A percentile compares a stretch with the other conserved stretches of the same genome.
Conservation (phyloP, 2,329 filamentous ascomycete species). For the Huntiella omanensis region DNA sequence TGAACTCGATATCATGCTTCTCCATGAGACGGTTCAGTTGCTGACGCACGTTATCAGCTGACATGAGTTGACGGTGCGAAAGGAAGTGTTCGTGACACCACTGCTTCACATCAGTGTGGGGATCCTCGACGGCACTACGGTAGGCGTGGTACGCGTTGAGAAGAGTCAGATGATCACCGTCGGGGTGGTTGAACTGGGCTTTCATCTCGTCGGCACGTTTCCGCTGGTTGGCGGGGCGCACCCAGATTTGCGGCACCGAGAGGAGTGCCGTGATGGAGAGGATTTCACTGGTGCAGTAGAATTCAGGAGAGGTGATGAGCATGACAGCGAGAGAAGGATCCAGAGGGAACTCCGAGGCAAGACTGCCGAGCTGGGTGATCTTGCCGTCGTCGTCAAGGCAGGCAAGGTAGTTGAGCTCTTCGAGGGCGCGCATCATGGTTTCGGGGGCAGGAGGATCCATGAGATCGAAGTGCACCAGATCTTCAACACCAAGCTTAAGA, state of each 20-base stretch:
- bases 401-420: slow-evolving; percentile 93
- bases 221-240: slow-evolving; percentile 65
- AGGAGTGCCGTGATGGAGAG: slow-evolving; percentile 85
- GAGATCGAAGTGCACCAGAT: slow-evolving; percentile 93
- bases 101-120: slow-evolving; percentile 50
- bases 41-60: slow-evolving; percentile 80
- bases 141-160: slow-evolving; percentile 97
- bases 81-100: slow-evolving; percentile 98
- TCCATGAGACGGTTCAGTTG: slow-evolving; percentile 97
- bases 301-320: slow-evolving; percentile 93
- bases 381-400: slow-evolving; percentile 94
- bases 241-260: slow-evolving; percentile 85
- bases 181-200: slow-evolving; percentile 71
- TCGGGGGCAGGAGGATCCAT: slow-evolving; percentile 98
- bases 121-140: slow-evolving; percentile 48
- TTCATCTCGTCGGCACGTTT: slow-evolving; percentile 98
- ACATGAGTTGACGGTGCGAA: slow-evolving; percentile 69
- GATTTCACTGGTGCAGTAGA: slow-evolving; percentile 97
- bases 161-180: slow-evolving; percentile 89
- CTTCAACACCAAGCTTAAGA: slow-evolving; percentile 90
- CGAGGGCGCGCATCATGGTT: slow-evolving; percentile 91
- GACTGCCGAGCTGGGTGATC: slow-evolving; percentile 63
- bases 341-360: slow-evolving; percentile 88
- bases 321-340: slow-evolving; percentile 91
- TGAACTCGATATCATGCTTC: slow-evolving; percentile 63